A percentile compares a stretch with the other conserved stretches of the same genome.
Evolutionary conservation across 1,139 yeast species (phyloP).

Genomic region (Candida sanyaensis): DNA sequence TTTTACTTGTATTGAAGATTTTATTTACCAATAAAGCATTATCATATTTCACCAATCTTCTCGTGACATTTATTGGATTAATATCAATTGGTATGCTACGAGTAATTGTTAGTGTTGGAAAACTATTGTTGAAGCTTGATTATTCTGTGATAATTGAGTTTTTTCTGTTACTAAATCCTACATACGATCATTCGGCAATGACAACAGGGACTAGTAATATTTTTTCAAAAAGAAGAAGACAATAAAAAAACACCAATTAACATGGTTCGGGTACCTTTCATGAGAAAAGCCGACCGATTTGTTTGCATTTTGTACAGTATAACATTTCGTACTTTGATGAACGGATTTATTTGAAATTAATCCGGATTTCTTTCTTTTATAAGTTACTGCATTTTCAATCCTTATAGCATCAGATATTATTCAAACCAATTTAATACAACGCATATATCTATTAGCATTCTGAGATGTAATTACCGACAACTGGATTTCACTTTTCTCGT

Average conservation of each 20-base stretch:
- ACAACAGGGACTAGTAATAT: not conserved
- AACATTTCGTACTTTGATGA: not conserved
- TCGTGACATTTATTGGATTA: conserved; percentile 1
- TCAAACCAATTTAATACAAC: too few relatives aligned
- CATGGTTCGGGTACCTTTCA: too few relatives aligned
- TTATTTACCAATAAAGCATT: not conserved
- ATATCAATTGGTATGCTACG: not conserved
- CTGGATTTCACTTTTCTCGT: too few relatives aligned
- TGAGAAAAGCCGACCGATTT: too few relatives aligned
- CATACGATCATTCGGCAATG: not conserved
- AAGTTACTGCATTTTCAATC: not conserved
- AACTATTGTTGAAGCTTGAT: not conserved
- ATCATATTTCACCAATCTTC: not conserved
- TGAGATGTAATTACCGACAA: too few relatives aligned
- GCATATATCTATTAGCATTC: too few relatives aligned
- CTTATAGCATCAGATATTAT: too few relatives aligned
- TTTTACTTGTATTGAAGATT: not conserved
- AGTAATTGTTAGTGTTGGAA: not conserved
- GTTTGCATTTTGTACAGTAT: not conserved
- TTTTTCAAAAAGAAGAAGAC: not conserved
- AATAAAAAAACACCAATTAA: not conserved
- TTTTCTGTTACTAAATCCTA: not conserved
- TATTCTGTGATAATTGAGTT: not conserved
- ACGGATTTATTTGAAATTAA: not conserved
- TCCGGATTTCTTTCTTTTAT: not conserved